Conservation (phyloP, 371 early-diverging fungal species). For the Mortierella sp. region DNA sequence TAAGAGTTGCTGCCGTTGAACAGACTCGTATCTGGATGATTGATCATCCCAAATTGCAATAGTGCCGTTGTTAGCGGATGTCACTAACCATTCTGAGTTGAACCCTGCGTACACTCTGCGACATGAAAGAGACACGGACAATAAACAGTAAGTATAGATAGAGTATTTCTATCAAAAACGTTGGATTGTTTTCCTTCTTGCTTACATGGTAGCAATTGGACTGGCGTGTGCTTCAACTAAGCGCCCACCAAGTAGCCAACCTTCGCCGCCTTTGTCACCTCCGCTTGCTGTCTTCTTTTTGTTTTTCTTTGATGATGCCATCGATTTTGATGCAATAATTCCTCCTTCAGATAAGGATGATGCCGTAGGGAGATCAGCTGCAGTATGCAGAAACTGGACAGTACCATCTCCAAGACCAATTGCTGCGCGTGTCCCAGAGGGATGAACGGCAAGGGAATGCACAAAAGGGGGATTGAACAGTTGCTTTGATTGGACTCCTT, state of each 20-base stretch:
- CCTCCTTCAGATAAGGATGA: conserved; percentile 1
- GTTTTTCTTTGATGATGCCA: conserved; percentile 23
- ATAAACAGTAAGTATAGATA: not conserved
- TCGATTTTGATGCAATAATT: not conserved
- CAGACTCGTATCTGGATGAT: conserved; percentile 25
- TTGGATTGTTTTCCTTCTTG: not conserved
- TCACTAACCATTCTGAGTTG: conserved; percentile 34
- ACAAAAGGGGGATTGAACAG: conserved; percentile 57
- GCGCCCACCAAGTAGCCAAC: conserved; percentile 45
- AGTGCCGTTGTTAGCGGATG: conserved; percentile 44
- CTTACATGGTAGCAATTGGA: conserved; percentile 48
- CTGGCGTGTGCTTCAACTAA: conserved; percentile 33
- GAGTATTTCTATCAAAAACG: not conserved
- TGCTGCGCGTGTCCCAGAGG: conserved; percentile 44
- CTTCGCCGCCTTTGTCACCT: conserved; percentile 22
- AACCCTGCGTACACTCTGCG: conserved; percentile 42
- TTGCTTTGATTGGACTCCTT: conserved; percentile 34
- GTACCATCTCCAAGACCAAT: conserved; percentile 53
- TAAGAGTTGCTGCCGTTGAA: conserved; percentile 12
- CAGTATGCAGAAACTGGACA: conserved; percentile 43
- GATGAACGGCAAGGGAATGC: conserved; percentile 48
- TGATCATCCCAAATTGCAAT: conserved; percentile 50
- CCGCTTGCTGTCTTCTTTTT: conserved; percentile 23
- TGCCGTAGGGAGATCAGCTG: conserved; percentile 34
- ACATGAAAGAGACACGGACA: not conserved